Evolutionary conservation across 2,329 filamentous ascomycete genomes (phyloP), one percentile per base, ranked within the genome.

Genomic region (Sarocladium kiliense): DNA sequence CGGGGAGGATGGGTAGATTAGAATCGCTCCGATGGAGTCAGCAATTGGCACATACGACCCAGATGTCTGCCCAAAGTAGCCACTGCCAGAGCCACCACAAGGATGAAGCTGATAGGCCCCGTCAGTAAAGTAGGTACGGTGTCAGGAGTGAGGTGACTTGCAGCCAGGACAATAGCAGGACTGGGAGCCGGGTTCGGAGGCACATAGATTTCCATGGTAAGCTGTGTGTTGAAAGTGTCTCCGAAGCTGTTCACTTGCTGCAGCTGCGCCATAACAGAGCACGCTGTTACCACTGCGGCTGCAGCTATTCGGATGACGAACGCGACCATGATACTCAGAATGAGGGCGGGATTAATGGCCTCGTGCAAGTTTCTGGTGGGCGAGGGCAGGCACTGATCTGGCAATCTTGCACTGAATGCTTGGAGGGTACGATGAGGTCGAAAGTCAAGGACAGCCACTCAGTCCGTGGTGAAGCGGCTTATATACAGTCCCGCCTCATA

Each of bases 21-120:
- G 62, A 59, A 86, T 81, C 67, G 81, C 82, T 55, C 79, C 79
- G 57, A 78, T 70, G 44, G 70, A 65, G 57, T 83, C 78, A 16
- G 81, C 79, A 18, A 79, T 71, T 2, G 68, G 70, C 27, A 77
- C 74, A 63, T 82, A 84, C 2, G 32, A 44, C 9, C 32, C 32
- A 1, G 78, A 75, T 1, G 75, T 76, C 58, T 73, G 71, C 12
- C 61, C 67, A 62, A 76, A 79, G 67, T 78, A 82, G 7, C 70
- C 74, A 56, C 73, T 65, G 1, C 76, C 81, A 1, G 75, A 77
- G 18, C 80, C 80, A 41, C 69, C 71, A 68, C 81, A 84, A 65
- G 78, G 80, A 68, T 83, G 76, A 56, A 79, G 70, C 50, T 49
- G 49, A 4, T 18, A 25, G 12, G n/a, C 14, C 41, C 7, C 6